Conservation (phyloP, 345 rosid genomes). For the Citrus hindsii region DNA sequence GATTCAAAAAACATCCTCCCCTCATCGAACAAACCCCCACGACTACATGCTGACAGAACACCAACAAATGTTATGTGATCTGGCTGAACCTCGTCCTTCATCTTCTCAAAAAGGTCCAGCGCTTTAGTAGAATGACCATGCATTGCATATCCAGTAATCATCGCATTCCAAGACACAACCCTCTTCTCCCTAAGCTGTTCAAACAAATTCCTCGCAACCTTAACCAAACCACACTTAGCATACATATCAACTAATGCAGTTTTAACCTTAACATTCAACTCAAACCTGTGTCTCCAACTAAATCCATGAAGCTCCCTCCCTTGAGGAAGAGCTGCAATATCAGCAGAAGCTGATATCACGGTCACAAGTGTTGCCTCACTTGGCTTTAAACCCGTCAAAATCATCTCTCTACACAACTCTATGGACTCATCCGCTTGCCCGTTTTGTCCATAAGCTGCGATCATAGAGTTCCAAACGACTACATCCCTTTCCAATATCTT, state of each 20-base stretch:
- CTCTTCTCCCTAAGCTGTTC: constrained; percentile 24
- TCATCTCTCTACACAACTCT: constrained; percentile 32
- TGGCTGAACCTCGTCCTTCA: constrained; percentile 18
- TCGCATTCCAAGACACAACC: constrained; percentile 37
- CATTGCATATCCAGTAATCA: constrained; percentile 42
- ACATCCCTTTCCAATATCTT: constrained; percentile 25
- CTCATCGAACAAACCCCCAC: constrained; percentile 33
- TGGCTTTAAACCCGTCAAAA: constrained; percentile 20
- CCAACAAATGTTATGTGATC: constrained; percentile 37
- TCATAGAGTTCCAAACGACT: constrained; percentile 41
- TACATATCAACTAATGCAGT: constrained; percentile 81
- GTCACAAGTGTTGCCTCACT: constrained; percentile 37
- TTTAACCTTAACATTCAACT: constrained; percentile 28
- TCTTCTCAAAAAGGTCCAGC: constrained; percentile 27
- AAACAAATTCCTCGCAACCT: constrained; percentile 31
- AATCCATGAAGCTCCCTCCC: constrained; percentile 40
- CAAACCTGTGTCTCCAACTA: constrained; percentile 31
- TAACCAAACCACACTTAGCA: constrained; percentile 61
- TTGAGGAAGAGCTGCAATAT: constrained; percentile 22
- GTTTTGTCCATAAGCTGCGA: constrained; percentile 33
- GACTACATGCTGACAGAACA: constrained; percentile 40
- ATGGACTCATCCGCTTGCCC: constrained; percentile 21
- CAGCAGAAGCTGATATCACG: constrained; percentile 31
- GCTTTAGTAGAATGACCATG: constrained; percentile 30
- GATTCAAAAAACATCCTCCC: constrained; percentile 28